These are phyloP conservation scores for Cicer chorassanicum DNA, from an alignment of 306 rosid genomes.

Conservation along the genomic window DNA sequence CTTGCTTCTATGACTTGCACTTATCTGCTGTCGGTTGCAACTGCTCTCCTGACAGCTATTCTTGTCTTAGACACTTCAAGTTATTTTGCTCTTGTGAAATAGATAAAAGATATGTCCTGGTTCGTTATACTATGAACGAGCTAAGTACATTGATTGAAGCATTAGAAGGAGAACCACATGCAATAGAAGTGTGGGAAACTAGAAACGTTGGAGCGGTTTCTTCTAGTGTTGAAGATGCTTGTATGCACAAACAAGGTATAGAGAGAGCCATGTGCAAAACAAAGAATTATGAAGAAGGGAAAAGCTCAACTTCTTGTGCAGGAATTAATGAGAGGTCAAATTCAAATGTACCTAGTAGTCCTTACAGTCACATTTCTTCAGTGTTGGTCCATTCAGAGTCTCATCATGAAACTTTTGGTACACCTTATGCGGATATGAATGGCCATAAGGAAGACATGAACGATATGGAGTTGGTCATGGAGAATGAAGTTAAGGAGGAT, in stretches of 20 bases:
- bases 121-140: conserved; percentile 59
- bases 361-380: conserved; percentile 63
- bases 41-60: conserved; percentile 75
- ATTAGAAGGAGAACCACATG: conserved; percentile 63
- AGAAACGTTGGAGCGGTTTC: conserved; percentile 42
- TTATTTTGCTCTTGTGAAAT: conserved; percentile 66
- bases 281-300: conserved; percentile 40
- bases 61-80: conserved; percentile 77
- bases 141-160: conserved; percentile 67
- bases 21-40: conserved; percentile 72
- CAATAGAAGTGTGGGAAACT: conserved; percentile 58
- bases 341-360: conserved; percentile 54
- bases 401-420: conserved; percentile 52
- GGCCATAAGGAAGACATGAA: conserved; percentile 42
- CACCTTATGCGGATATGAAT: conserved; percentile 44
- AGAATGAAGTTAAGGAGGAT: conserved; percentile 48
- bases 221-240: conserved; percentile 37
- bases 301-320: conserved; percentile 47
- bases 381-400: conserved; percentile 63
- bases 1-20: conserved; percentile 86
- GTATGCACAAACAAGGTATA: conserved; percentile 38
- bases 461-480: conserved; percentile 40
- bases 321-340: conserved; percentile 53
- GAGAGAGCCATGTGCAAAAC: conserved; percentile 44
- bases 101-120: conserved; percentile 57